Conservation (phyloP, 2,329 filamentous ascomycete genomes). For the Neofusicoccum ribis region DNA sequence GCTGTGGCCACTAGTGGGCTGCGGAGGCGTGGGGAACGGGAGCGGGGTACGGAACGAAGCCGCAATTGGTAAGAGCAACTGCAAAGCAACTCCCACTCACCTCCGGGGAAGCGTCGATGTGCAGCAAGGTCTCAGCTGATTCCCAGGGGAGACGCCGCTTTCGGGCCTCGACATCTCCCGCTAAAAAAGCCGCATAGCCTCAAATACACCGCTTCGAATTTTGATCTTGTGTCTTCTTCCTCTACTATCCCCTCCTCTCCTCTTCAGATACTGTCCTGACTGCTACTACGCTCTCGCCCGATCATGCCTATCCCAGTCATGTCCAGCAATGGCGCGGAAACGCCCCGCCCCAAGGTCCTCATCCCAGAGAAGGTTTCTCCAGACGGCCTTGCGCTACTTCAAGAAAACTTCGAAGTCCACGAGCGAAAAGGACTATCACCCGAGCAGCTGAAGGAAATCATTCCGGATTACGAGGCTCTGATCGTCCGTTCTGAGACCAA, state of each 20-base stretch:
- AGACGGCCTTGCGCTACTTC: slow-evolving; percentile 72
- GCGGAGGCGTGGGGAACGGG: slow-evolving; percentile 8
- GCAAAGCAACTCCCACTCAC: neutral
- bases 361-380: slow-evolving; percentile 78
- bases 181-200: neutral
- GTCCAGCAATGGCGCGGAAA: slow-evolving; percentile 23
- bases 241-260: neutral
- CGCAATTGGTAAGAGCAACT: neutral
- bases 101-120: neutral
- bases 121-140: slow-evolving; percentile 28
- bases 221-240: neutral
- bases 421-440: slow-evolving; percentile 63
- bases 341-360: slow-evolving; percentile 57
- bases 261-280: neutral
- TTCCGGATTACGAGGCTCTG: slow-evolving; percentile 71
- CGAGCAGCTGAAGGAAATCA: slow-evolving; percentile 64
- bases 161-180: neutral
- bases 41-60: slow-evolving; percentile 2
- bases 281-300: neutral
- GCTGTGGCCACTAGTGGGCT: neutral
- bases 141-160: slow-evolving; percentile 14
- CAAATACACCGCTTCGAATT: neutral
- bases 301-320: slow-evolving; percentile 33
- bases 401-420: slow-evolving; percentile 68
- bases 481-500: slow-evolving; percentile 82